Percentiles rank a stretch among this genome's conserved stretches.
phyloP scores from a whole-genome alignment of 495 filamentous ascomycete genomes.

The Choiromyces venosus region DNA sequence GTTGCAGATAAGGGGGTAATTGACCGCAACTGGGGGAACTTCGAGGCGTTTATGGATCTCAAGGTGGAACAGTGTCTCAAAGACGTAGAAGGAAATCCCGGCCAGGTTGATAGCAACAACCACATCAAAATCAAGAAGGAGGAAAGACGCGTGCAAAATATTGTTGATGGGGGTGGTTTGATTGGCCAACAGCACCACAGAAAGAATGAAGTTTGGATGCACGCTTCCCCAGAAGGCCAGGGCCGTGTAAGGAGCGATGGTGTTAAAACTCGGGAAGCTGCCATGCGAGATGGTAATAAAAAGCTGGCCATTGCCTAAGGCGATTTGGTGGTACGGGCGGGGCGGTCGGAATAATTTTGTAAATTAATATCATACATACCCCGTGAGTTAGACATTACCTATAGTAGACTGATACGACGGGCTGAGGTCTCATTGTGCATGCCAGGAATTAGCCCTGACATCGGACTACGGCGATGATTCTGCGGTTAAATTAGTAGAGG shows the following conservation, averaged over 20 bases:
- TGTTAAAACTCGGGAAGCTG: constrained; percentile 14
- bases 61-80: constrained; percentile 12
- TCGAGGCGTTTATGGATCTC: constrained; percentile 14
- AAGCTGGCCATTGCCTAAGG: constrained; percentile 10
- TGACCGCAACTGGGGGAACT: constrained; percentile 10
- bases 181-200: neutral
- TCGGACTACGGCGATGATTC: no score
- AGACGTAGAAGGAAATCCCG: constrained; percentile 5
- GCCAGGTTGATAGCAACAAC: neutral
- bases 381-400: no score
- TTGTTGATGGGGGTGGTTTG: constrained; percentile 5
- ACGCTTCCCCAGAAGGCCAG: constrained; percentile 15
- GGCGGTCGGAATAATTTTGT: no score
- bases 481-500: no score
- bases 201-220: constrained; percentile 23
- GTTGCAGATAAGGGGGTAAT: constrained; percentile 19
- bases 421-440: no score
- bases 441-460: no score
- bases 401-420: no score
- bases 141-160: neutral
- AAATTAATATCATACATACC: no score
- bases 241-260: constrained; percentile 16
- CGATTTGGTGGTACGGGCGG: no score
- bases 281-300: constrained; percentile 14
- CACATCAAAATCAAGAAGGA: neutral